Percentiles rank a stretch among this genome's conserved stretches.
Conservation (phyloP, 371 early-diverging fungal species). For the Mortierella sp. region DNA sequence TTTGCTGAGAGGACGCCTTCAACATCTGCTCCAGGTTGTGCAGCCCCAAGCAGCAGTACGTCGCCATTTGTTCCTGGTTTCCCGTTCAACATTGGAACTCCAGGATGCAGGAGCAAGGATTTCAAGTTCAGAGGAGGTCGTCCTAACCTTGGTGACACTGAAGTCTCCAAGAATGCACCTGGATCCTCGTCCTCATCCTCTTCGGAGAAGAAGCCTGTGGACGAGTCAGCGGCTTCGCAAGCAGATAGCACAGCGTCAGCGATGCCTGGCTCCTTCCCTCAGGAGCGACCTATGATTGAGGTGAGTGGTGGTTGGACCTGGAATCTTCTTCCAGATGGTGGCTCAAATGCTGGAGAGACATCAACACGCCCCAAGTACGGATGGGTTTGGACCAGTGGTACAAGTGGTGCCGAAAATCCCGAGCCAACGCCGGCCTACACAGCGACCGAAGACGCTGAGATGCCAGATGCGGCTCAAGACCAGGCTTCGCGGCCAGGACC, state of each 20-base stretch:
- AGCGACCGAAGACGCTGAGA: constrained; percentile 29
- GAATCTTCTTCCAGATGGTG: constrained; percentile 18
- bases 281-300: constrained; percentile 22
- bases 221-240: background rate
- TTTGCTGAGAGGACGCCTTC: background rate
- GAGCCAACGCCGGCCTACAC: constrained; percentile 32
- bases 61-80: constrained; percentile 31
- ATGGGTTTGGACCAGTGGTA: constrained; percentile 40
- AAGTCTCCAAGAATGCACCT: constrained; percentile 4
- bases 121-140: constrained; percentile 20
- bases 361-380: constrained; percentile 35
- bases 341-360: background rate
- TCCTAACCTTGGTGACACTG: constrained; percentile 26
- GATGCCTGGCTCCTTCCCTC: constrained; percentile 35
- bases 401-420: constrained; percentile 12
- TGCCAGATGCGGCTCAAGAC: constrained; percentile 21
- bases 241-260: constrained; percentile 21
- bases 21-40: constrained; percentile 19
- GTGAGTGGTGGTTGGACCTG: constrained; percentile 31
- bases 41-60: constrained; percentile 30
- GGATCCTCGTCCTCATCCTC: background rate
- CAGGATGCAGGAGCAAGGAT: background rate
- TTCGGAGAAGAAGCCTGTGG: constrained; percentile 7
- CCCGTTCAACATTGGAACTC: constrained; percentile 21
- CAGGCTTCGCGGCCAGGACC: background rate